phyloP scores from a whole-genome alignment of 139 green algal genomes.

The Tetradesmus lagerheimii region DNA sequence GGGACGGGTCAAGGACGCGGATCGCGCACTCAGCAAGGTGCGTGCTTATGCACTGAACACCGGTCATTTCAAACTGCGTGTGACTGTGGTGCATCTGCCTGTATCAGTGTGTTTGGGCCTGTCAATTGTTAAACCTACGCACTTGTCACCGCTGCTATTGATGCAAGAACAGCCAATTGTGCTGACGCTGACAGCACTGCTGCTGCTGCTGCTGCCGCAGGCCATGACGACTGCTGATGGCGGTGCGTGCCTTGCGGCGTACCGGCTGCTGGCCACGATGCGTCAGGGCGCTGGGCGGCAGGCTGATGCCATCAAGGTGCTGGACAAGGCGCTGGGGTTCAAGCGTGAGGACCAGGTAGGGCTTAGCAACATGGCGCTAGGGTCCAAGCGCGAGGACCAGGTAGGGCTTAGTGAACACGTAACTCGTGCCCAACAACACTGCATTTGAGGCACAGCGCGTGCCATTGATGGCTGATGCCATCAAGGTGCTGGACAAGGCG shows the following conservation, averaged over 20 bases:
- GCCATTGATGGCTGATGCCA: conserved; percentile 61
- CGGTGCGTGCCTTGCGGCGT: conserved; percentile 9
- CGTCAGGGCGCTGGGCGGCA: conserved; percentile 80
- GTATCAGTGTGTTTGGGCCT: too few species aligned
- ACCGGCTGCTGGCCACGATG: conserved; percentile 78
- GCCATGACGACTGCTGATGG: conserved; percentile 28
- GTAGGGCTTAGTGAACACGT: background rate
- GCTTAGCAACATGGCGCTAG: conserved; percentile 64
- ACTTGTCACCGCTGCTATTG: too few species aligned
- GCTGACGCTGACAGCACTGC: too few species aligned
- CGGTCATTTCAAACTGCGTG: too few species aligned
- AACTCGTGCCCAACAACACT: too few species aligned
- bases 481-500: conserved; percentile 72
- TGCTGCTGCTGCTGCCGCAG: conserved; percentile 6
- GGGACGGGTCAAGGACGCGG: too few species aligned
- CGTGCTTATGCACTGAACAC: background rate
- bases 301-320: conserved; percentile 65
- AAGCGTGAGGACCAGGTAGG: too few species aligned
- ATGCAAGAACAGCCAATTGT: too few species aligned
- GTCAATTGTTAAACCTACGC: too few species aligned
- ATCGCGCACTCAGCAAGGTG: conserved; percentile 66
- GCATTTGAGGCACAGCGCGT: too few species aligned
- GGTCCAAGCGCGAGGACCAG: conserved; percentile 51
- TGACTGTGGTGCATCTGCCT: too few species aligned
- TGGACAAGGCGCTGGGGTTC: conserved; percentile 73